Evolutionary conservation across 108 stramenopile species (phyloP), one percentile per base, ranked within the genome.

Genomic region (Skeletonema menzelii): DNA sequence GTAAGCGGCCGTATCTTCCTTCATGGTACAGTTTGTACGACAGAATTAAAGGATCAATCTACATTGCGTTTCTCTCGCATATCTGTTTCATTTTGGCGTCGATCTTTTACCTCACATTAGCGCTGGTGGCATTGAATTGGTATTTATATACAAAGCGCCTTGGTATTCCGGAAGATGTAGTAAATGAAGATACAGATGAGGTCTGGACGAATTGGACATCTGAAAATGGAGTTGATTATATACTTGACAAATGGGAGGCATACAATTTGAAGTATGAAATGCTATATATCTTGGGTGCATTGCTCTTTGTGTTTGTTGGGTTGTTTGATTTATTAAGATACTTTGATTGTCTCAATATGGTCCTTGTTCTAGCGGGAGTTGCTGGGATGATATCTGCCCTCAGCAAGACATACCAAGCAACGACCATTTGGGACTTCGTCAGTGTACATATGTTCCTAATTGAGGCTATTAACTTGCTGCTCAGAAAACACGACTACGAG

Each of bases 281-380:
- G 1, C n/a, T 70, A 13, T 47, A 60, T 1, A 20, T 42, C 11
- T 14, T 44, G 15, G 69, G 42, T 22, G 37, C 69, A n/a, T 27
- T 40, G 1, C 40, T 70, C 28, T 70, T 70, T 40, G 58, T 70
- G 11, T 27, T 60, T 27, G 58, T 59, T 7, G 69, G 69, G 15
- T 8, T 60, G 1, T 47, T 70, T 24, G 69, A 70, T 47, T 49
- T 26, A 11, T 32, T 61, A 27, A 26, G 69, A 26, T 70, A 60
- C n/a, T n/a, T 37, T 4, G 42, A 57, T 46, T 27, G 24, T n/a
- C 37, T 46, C 35, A 70, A 70, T 26, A 31, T 61, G 6, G 40
- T 70, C 4, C 59, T 70, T 30, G 60, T 70, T 22, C 32, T 70
- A 12, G 69, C 69, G 15, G 69, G 69, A 22, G 44, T 40, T 19